phyloP scores from a whole-genome alignment of 1,284 basidiomycete species.

The Ceratobasidium sp. region DNA sequence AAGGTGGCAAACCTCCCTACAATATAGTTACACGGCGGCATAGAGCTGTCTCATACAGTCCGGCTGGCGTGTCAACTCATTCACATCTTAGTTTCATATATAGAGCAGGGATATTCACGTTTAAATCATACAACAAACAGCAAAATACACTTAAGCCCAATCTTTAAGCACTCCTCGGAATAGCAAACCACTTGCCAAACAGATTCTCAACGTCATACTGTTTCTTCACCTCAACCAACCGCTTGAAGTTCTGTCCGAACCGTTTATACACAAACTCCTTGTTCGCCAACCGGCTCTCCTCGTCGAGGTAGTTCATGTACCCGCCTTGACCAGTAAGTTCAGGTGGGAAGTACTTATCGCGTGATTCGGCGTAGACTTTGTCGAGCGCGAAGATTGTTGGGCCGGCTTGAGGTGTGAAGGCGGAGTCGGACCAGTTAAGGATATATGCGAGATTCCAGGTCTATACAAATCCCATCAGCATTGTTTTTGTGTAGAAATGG shows the following conservation, averaged over 20 bases:
- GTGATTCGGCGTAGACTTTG: background rate
- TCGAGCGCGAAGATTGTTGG: background rate
- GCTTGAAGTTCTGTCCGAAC: constrained; percentile 36
- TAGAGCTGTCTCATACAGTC: too few relatives aligned
- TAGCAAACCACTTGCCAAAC: constrained; percentile 42
- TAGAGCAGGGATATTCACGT: too few relatives aligned
- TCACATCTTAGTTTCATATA: too few relatives aligned
- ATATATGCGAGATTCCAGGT: background rate
- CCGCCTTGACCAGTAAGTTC: background rate
- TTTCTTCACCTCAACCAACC: constrained; percentile 45
- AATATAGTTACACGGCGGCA: too few relatives aligned
- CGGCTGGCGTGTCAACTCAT: too few relatives aligned
- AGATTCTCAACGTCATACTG: constrained; percentile 44
- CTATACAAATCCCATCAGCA: too few relatives aligned
- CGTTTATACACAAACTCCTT: background rate
- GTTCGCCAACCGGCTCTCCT: background rate
- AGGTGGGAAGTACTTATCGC: background rate
- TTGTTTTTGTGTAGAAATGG: background rate
- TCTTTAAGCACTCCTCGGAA: too few relatives aligned
- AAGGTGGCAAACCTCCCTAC: too few relatives aligned
- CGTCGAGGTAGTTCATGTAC: background rate
- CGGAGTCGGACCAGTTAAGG: background rate
- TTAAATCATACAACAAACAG: too few relatives aligned
- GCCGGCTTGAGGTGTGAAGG: background rate
- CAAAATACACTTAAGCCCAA: too few relatives aligned